Percentiles rank a stretch among this genome's conserved stretches.
These are phyloP conservation scores for Chlorella vulgaris DNA, from an alignment of 139 green algal genomes.

Conservation along the genomic window DNA sequence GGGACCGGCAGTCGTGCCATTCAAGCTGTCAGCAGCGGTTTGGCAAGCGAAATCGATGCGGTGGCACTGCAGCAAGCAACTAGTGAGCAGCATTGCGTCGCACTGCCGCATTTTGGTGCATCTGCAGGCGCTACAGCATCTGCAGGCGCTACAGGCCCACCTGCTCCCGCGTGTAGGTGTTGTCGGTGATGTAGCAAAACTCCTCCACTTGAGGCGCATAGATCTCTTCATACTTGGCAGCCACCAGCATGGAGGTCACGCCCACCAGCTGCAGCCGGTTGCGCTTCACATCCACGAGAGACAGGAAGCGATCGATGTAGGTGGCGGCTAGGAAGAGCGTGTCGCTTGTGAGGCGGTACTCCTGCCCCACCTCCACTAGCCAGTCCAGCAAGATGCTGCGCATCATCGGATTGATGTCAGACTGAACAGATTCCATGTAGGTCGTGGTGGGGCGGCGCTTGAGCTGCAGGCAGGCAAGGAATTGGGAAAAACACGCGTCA, in stretches of 20 bases:
- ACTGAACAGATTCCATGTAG: conserved; percentile 83
- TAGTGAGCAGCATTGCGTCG: too few relatives aligned
- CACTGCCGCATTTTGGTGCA: too few relatives aligned
- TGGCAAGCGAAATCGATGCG: too few relatives aligned
- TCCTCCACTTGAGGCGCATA: conserved; percentile 84
- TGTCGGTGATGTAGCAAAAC: conserved; percentile 98
- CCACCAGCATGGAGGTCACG: conserved; percentile 93
- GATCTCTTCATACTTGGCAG: conserved; percentile 98
- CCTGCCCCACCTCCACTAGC: conserved; percentile 92
- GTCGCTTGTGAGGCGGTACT: conserved; percentile 94
- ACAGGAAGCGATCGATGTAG: conserved; percentile 93
- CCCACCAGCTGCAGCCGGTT: conserved; percentile 82
- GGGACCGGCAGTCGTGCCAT: too few relatives aligned
- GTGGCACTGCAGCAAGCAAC: too few relatives aligned
- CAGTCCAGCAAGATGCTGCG: conserved; percentile 96
- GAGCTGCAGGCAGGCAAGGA: conserved; percentile 53
- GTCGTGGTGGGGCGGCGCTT: conserved; percentile 57
- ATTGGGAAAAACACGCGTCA: background rate
- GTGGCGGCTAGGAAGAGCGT: conserved; percentile 90
- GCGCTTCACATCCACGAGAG: conserved; percentile 50
- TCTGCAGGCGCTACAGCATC: background rate
- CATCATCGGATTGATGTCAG: conserved; percentile 92
- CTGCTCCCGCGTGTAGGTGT: conserved; percentile 92
- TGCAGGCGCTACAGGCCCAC: conserved; percentile 32
- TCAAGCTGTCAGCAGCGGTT: too few relatives aligned